Base-by-base conservation (phyloP, 1,284 basidiomycete genomes). In the Fomitiporia mediterranea region DNA sequence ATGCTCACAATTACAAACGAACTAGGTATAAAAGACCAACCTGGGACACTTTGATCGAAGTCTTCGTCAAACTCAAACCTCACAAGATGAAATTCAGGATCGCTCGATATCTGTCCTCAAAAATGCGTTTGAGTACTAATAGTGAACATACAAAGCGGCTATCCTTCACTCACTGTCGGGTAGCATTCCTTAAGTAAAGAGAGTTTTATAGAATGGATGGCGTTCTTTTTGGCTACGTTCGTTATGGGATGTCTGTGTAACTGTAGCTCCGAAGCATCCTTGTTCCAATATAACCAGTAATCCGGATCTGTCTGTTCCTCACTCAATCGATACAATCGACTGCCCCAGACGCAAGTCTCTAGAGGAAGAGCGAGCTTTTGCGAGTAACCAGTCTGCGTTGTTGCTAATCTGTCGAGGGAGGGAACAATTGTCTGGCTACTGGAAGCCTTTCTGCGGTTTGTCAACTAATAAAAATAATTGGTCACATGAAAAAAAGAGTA, bases 241-340 rank as follows among this genome's bases (percentile, higher is more conserved):
- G 21, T 32, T 37, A 19, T 11, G 23, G 55, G 55, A 37, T 52
- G n/a, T 35, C 39, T 30, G 21, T 43, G 27, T 15, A 57, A 11
- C 43, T 57, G 49, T 37, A 57, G 32, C 28, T 55, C 21, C 23
- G 17, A 25, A n/a, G n/a, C 25, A 3, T 35, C 30, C 15, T 46
- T 19, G 25, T 51, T 52, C 55, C 55, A 57, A 9, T 34, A 34
- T 8, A 60, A 21, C 58, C 58, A 60, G 44, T 49, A 50, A 34
- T 35, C 15, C 7, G 54, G 53, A 4, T 38, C 21, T 15, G 39
- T 7, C 7, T 38, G 37, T 8, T 46, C 27, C n/a, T 28, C 40
- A 25, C n/a, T 11, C 21, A 35, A 38, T 37, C 50, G 19, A 42
- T 19, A 32, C 38, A 46, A 44, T 7, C 17, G 25, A 28, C 32